These are phyloP conservation scores for Trichophyton equinum DNA, from an alignment of 2,329 filamentous ascomycete species.

Conservation along the genomic window DNA sequence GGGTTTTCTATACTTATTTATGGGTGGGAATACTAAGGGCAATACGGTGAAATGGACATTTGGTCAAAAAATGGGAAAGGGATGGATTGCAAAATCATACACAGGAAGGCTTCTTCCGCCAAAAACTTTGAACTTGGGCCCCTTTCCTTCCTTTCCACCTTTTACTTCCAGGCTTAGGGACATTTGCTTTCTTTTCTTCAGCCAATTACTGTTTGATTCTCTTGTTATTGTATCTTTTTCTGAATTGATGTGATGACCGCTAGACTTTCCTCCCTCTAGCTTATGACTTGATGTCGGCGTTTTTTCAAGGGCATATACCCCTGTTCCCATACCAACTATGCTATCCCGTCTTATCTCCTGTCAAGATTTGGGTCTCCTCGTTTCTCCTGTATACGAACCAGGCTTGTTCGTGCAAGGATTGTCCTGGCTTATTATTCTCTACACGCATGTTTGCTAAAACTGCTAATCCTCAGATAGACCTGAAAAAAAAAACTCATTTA, in stretches of 20 bases:
- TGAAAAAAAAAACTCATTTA: constrained; percentile 1
- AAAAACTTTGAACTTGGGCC: background rate
- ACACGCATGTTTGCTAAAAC: background rate
- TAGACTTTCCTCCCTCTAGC: background rate
- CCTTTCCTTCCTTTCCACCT: background rate
- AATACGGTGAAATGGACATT: constrained; percentile 3
- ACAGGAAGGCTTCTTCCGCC: background rate
- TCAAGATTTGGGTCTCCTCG: background rate
- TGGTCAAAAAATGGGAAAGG: background rate
- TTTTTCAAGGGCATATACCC: background rate
- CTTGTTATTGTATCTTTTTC: background rate
- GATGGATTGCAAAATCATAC: constrained; percentile 1
- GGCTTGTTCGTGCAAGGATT: background rate
- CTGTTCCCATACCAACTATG: background rate
- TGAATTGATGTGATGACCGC: background rate
- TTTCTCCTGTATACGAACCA: background rate
- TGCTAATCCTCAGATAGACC: background rate
- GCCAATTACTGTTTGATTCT: background rate
- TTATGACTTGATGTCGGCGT: constrained; percentile 2
- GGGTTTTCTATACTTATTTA: constrained; percentile 1
- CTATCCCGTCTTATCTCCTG: background rate
- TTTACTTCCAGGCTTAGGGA: background rate
- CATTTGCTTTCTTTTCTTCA: background rate
- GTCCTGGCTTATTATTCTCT: background rate
- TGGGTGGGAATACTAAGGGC: constrained; percentile 1